Base-by-base conservation (phyloP, 305 asterid species). In the Striga hermonthica region DNA sequence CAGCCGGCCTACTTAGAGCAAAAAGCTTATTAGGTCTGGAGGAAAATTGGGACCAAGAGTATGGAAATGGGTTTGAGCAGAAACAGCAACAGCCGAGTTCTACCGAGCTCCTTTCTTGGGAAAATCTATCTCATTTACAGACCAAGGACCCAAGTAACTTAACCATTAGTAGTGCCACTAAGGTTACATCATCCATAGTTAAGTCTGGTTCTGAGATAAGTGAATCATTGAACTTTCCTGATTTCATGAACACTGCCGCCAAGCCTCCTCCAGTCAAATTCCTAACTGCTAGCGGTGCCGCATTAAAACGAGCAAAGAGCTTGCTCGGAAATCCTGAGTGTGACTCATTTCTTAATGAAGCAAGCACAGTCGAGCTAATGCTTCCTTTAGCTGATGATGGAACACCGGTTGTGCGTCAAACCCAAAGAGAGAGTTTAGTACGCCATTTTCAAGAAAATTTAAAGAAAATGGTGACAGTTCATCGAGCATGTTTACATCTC, bases 211-310 rank as follows among this genome's bases (percentile, higher is more conserved):
- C 69, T 13, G 9, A 58, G 37, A 58, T 62, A 75, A 71, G 72
- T 71, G 82, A 78, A 61, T 57, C 81, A 9, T 62, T 57, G 64
- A 74, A 71, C 61, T 64, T 67, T 73, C 76, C 83, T 31, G 80
- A 79, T 66, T 56, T 76, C 75, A 43, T 74, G 66, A 82, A 68
- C 14, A 45, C 74, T 60, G 77, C 78, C 56, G 50, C 69, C n/a
- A 79, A 84, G 78, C 82, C 95, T 68, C 82, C 93, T 76, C 82
- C 89, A 4, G 69, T 93, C 65, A 88, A 79, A 80, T 93, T 90
- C 79, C 96, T 86, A 7, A 93, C 99, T 66, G 97, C 99, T 48
- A 97, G 97, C 44, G 99, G 97, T 62, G 95, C 88, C 71, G 97
- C 97, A 75, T 75, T 93, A 82, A 75, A 80, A 72, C 91, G 89